These are phyloP conservation scores for Leishmania gerbilli DNA, from an alignment of 208 protist species.

Conservation along the genomic window DNA sequence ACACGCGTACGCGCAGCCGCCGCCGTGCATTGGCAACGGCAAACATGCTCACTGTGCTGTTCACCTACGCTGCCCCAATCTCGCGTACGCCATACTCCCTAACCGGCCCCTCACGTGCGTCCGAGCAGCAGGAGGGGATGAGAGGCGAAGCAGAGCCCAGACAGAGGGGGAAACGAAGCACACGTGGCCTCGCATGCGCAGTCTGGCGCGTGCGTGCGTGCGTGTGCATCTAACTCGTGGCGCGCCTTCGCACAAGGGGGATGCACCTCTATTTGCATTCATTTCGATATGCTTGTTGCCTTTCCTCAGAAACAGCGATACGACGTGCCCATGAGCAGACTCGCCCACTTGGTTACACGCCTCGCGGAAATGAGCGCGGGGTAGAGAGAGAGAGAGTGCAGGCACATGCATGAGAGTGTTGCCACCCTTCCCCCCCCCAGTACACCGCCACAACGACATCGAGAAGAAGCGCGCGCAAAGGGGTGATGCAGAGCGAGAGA, in stretches of 20 bases:
- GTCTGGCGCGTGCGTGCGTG: background rate
- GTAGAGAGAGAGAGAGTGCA: background rate
- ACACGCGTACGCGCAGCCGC: background rate
- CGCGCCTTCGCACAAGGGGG: background rate
- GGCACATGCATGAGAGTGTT: background rate
- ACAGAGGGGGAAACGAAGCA: background rate
- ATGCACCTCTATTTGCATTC: background rate
- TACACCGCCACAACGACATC: background rate
- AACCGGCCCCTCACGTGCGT: background rate
- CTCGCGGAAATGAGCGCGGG: background rate
- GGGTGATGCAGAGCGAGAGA: background rate
- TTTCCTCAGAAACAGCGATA: background rate
- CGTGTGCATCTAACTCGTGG: background rate
- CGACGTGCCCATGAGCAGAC: background rate
- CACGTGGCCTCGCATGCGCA: background rate
- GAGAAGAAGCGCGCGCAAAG: background rate
- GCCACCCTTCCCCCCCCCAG: background rate
- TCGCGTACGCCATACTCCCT: background rate
- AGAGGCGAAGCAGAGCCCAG: background rate
- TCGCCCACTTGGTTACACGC: background rate
- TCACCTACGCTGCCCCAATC: background rate
- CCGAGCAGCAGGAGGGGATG: background rate
- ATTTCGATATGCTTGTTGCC: background rate
- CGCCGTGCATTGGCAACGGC: background rate
- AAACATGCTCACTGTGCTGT: background rate